A percentile compares a stretch with the other conserved stretches of the same genome.
phyloP scores from a whole-genome alignment of 208 protist species.

The Crithidia sp. region DNA sequence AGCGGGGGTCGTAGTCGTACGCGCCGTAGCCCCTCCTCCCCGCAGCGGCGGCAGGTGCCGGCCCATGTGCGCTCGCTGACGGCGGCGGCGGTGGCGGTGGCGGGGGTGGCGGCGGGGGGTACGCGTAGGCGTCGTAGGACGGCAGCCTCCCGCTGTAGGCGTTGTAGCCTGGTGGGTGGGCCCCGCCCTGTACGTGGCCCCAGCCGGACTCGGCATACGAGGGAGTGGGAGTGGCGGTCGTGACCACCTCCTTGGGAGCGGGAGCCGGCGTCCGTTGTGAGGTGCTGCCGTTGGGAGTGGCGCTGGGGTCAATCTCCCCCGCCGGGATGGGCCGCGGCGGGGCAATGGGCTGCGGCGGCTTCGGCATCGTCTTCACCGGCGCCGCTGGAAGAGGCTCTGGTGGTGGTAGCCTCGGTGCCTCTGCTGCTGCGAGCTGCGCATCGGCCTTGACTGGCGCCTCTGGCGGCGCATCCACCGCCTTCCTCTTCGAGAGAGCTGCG shows the following conservation, averaged over 20 bases:
- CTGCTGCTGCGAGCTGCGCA: not conserved
- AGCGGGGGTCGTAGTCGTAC: not conserved
- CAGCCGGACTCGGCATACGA: constrained; percentile 8
- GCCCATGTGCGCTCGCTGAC: not conserved
- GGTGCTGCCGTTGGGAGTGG: not conserved
- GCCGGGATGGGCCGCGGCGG: constrained; percentile 11
- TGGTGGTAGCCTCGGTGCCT: not conserved
- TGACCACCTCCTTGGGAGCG: not conserved
- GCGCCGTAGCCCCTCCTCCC: not conserved
- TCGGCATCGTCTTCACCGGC: not conserved
- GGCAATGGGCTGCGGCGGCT: not conserved
- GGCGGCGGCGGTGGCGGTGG: constrained; percentile 2
- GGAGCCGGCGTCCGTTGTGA: not conserved
- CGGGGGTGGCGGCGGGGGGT: constrained; percentile 3
- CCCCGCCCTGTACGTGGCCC: not conserved
- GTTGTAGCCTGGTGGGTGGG: constrained; percentile 1
- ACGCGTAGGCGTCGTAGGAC: constrained; percentile 13
- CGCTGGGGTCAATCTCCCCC: constrained; percentile 11
- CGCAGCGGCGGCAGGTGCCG: not conserved
- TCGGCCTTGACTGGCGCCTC: not conserved
- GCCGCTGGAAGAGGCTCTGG: not conserved
- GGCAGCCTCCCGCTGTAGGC: not conserved
- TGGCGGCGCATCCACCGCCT: not conserved
- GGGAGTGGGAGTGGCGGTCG: not conserved
- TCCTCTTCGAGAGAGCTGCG: not conserved